A percentile compares a stretch with the other conserved stretches of the same genome.
Conservation (phyloP, 2,329 filamentous ascomycete genomes). For the Lasiodiplodia sp. region DNA sequence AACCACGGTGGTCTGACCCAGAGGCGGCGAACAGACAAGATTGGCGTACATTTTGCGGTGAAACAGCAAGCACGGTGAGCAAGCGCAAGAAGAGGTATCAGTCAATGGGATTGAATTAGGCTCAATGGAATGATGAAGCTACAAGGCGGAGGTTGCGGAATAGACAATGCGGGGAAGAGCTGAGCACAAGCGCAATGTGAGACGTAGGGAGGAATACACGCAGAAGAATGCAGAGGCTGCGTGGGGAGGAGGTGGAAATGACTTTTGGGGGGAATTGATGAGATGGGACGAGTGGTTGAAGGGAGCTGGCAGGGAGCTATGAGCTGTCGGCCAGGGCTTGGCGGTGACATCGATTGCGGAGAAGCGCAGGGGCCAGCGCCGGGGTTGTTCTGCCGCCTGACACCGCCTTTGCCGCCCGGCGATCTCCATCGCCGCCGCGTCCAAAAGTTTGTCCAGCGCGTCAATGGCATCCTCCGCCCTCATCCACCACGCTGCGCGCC, state of each 20-base stretch:
- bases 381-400: neutral
- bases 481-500: slow-evolving; percentile 33
- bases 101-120: slow-evolving; percentile 11
- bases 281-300: neutral
- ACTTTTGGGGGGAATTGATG: neutral
- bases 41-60: slow-evolving; percentile 57
- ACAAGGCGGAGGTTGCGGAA: neutral
- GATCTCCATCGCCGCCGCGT: slow-evolving; percentile 1
- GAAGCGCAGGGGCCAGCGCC: neutral
- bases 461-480: slow-evolving; percentile 34
- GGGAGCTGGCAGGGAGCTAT: neutral
- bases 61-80: neutral
- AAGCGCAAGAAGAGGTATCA: slow-evolving; percentile 7
- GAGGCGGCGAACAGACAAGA: slow-evolving; percentile 71
- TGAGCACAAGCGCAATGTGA: neutral
- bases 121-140: slow-evolving; percentile 9
- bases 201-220: neutral
- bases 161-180: slow-evolving; percentile 19
- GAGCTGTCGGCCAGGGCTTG: neutral
- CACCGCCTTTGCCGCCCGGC: neutral
- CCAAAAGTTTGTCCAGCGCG: neutral
- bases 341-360: slow-evolving; percentile 5
- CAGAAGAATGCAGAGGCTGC: neutral
- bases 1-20: slow-evolving; percentile 76
- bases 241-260: neutral